phyloP scores from a whole-genome alignment of 805 yeast genomes.

The Suhomyces pyralidae region DNA sequence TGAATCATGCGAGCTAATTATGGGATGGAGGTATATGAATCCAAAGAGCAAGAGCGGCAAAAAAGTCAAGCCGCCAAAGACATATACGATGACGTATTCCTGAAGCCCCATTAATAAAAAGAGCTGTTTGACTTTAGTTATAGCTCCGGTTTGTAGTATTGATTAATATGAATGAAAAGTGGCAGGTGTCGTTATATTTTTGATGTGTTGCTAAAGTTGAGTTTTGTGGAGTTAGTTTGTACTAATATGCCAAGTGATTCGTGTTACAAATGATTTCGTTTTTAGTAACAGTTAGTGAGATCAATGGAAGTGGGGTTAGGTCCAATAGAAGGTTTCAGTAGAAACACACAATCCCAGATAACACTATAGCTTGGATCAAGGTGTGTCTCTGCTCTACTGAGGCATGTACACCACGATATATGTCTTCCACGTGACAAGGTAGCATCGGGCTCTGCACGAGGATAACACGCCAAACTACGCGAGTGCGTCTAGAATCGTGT shows the following conservation, averaged over 20 bases:
- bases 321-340: not conserved
- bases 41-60: constrained; percentile 53
- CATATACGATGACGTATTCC: constrained; percentile 44
- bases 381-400: not conserved
- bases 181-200: too few species aligned
- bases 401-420: not conserved
- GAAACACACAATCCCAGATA: not conserved
- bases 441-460: not conserved
- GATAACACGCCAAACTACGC: not conserved
- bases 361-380: not conserved
- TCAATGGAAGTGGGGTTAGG: not conserved
- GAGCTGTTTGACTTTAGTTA: too few species aligned
- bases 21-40: constrained; percentile 41
- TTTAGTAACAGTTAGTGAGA: not conserved
- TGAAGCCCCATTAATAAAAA: not conserved
- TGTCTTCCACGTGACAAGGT: not conserved
- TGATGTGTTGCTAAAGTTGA: too few species aligned
- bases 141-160: too few species aligned
- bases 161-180: too few species aligned
- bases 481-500: not conserved
- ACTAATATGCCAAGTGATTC: not conserved
- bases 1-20: constrained; percentile 5
- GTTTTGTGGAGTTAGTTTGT: not conserved
- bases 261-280: not conserved
- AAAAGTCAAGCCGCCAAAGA: constrained; percentile 81